A percentile compares a stretch with the other conserved stretches of the same genome.
These are phyloP conservation scores for Musa balbisiana DNA, from an alignment of 202 grass and related monocot genomes.

Conservation along the genomic window DNA sequence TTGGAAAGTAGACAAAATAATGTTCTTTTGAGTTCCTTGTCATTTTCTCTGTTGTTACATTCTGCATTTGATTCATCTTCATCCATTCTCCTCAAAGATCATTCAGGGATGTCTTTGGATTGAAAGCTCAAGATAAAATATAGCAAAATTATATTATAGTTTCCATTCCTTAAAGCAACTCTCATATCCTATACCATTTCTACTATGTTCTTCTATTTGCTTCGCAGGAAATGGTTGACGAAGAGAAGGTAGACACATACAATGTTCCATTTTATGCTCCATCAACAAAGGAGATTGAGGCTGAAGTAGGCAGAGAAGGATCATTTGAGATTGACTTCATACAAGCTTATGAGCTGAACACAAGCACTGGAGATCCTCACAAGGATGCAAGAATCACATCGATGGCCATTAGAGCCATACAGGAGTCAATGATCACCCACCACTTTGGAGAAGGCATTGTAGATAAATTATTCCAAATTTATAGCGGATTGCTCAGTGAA, in stretches of 20 bases:
- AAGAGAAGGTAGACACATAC: conserved; percentile 75
- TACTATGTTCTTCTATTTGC: background rate
- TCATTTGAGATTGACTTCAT: conserved; percentile 71
- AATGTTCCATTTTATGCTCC: conserved; percentile 92
- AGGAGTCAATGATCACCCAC: conserved; percentile 91
- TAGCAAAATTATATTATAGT: background rate
- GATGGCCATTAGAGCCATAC: conserved; percentile 82
- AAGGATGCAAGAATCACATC: conserved; percentile 66
- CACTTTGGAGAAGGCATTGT: conserved; percentile 66
- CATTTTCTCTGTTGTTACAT: no score
- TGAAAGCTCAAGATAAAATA: background rate
- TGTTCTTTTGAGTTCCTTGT: no score
- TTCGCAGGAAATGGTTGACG: conserved; percentile 38
- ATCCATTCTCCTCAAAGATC: no score
- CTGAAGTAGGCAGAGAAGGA: conserved; percentile 64
- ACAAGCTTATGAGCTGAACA: conserved; percentile 62
- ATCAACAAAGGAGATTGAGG: conserved; percentile 57
- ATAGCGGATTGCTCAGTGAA: conserved; percentile 55
- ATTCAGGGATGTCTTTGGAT: no score
- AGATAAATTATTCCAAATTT: conserved; percentile 61
- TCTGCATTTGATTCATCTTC: no score
- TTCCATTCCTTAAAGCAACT: background rate
- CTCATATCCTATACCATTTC: no score
- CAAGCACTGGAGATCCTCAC: conserved; percentile 73
- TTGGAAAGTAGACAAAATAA: no score